phyloP scores from a whole-genome alignment of 345 rosid genomes.

The Rhizophora apiculata region DNA sequence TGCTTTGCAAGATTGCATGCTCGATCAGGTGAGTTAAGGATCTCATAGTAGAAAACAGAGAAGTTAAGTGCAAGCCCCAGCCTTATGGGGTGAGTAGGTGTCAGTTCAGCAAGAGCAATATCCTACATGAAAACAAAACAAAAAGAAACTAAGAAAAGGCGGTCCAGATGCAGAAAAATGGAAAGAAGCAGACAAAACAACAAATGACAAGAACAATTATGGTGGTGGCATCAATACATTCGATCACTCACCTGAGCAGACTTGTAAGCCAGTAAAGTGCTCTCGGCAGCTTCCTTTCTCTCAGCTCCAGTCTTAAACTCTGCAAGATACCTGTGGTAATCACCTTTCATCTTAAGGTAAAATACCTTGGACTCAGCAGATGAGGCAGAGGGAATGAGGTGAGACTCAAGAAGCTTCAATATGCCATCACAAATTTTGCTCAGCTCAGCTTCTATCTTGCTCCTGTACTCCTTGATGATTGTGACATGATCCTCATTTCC shows the following conservation, averaged over 20 bases:
- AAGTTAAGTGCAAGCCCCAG: conserved; percentile 7
- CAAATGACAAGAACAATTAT: neutral
- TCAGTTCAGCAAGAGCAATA: neutral
- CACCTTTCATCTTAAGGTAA: conserved; percentile 9
- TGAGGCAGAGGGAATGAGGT: conserved; percentile 1
- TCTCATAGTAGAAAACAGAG: conserved; percentile 11
- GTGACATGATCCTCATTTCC: conserved; percentile 3
- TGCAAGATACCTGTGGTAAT: conserved; percentile 9
- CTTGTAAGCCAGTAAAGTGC: conserved; percentile 4
- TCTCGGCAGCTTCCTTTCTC: conserved; percentile 9
- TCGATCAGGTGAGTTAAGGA: conserved; percentile 29
- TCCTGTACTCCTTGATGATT: conserved; percentile 6
- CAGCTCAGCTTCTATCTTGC: conserved; percentile 1
- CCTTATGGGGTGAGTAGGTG: conserved; percentile 9
- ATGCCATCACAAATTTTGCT: neutral
- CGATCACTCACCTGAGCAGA: neutral
- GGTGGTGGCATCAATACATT: neutral
- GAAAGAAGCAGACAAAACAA: neutral
- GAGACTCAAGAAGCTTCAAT: neutral
- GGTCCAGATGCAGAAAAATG: neutral
- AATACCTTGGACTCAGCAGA: conserved; percentile 6
- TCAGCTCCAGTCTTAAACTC: conserved; percentile 8
- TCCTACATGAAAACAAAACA: neutral
- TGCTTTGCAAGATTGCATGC: conserved; percentile 95
- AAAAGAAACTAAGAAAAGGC: neutral